These are phyloP conservation scores for Phytophthora uliginosa DNA, from an alignment of 352 stramenopile genomes.

Conservation along the genomic window DNA sequence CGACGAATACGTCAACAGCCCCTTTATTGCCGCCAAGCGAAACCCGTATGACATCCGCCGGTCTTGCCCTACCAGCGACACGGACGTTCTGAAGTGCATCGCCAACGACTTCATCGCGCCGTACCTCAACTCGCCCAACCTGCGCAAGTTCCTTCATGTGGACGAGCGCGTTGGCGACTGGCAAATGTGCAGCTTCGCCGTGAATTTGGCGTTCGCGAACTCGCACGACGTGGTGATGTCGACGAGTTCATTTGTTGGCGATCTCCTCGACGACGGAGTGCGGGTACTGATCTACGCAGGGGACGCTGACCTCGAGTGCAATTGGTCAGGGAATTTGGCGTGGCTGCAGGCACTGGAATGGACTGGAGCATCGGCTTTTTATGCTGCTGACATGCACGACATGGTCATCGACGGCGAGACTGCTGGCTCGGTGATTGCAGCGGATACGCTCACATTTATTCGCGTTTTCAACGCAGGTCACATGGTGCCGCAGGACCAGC, in stretches of 20 bases:
- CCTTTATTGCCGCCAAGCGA: slow-evolving; percentile 38
- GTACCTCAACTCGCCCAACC: slow-evolving; percentile 65
- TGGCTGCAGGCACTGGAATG: slow-evolving; percentile 95
- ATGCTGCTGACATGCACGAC: slow-evolving; percentile 34
- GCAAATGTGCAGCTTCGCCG: slow-evolving; percentile 93
- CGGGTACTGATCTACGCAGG: slow-evolving; percentile 97
- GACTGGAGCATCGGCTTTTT: slow-evolving; percentile 86
- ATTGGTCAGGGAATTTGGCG: slow-evolving; percentile 96
- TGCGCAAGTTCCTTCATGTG: slow-evolving; percentile 53
- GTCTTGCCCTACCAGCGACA: slow-evolving; percentile 51
- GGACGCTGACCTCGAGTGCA: slow-evolving; percentile 98
- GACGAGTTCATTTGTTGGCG: slow-evolving; percentile 83
- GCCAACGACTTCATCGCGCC: slow-evolving; percentile 69
- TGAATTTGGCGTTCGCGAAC: slow-evolving; percentile 92
- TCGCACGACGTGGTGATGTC: slow-evolving; percentile 94
- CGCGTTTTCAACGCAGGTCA: slow-evolving; percentile 72
- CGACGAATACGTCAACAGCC: slow-evolving; percentile 33
- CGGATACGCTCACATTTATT: slow-evolving; percentile 60
- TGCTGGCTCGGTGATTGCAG: slow-evolving; percentile 73
- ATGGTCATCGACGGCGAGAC: slow-evolving; percentile 64
- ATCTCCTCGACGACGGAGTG: slow-evolving; percentile 85
- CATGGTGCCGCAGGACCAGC: slow-evolving; percentile 73
- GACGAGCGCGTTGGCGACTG: slow-evolving; percentile 64
- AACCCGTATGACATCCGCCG: slow-evolving; percentile 77
- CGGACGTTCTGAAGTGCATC: slow-evolving; percentile 50